Evolutionary conservation across 2,329 filamentous ascomycete genomes (phyloP).

Genomic region (Cryphonectria japonica): DNA sequence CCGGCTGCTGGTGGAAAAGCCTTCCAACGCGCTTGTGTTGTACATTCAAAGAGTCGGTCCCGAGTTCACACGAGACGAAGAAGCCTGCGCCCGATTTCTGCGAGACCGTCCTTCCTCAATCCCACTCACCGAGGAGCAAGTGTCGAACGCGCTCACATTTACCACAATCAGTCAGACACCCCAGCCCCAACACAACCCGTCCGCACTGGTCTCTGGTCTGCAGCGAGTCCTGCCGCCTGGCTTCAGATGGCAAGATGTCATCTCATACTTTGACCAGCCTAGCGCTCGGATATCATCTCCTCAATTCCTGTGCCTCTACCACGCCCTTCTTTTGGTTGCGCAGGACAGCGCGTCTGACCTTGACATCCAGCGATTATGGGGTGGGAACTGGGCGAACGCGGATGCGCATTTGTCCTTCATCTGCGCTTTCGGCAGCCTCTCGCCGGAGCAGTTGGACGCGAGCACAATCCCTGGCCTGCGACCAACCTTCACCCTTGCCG

Average conservation of each 20-base stretch:
- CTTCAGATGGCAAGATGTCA: constrained; percentile 73
- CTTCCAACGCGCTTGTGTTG: constrained; percentile 61
- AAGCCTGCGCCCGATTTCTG: constrained; percentile 62
- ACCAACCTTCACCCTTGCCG: constrained; percentile 70
- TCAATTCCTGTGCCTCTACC: constrained; percentile 83
- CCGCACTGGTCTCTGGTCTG: constrained; percentile 64
- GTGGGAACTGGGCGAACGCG: constrained; percentile 82
- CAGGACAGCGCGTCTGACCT: constrained; percentile 60
- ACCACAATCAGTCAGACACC: constrained; percentile 62
- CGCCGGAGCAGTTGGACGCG: constrained; percentile 77
- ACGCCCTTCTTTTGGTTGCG: constrained; percentile 75
- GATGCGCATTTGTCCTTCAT: constrained; percentile 94
- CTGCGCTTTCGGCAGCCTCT: constrained; percentile 79
- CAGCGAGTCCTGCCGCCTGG: constrained; percentile 63
- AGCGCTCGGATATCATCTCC: constrained; percentile 73
- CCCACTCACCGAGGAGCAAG: constrained; percentile 78
- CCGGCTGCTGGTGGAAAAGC: constrained; percentile 64
- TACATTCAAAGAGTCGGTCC: constrained; percentile 76
- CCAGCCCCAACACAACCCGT: constrained; percentile 53
- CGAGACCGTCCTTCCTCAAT: constrained; percentile 57
- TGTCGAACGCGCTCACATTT: constrained; percentile 77
- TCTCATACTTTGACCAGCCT: constrained; percentile 80
- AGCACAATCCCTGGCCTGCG: constrained; percentile 82
- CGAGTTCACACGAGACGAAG: constrained; percentile 75
- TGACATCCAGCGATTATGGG: constrained; percentile 89